These are phyloP conservation scores for Vachellia collinsii DNA, from an alignment of 306 rosid genomes.

Conservation along the genomic window DNA sequence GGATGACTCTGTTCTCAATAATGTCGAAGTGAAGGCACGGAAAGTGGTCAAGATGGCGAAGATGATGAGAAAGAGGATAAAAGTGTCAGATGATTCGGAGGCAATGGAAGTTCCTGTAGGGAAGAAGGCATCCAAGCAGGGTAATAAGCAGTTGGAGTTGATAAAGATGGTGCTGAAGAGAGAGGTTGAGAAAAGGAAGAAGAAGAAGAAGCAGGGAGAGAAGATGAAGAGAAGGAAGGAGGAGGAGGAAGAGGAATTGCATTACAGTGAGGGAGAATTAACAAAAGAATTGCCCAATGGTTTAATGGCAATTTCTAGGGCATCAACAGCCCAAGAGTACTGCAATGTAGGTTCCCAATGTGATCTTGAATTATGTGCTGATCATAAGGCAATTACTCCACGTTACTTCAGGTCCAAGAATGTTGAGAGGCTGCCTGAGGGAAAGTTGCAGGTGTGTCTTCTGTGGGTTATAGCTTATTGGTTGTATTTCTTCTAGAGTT, in stretches of 20 bases:
- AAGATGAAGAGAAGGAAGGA: constrained; percentile 30
- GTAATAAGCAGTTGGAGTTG: constrained; percentile 75
- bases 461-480: constrained; percentile 9
- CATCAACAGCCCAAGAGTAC: constrained; percentile 48
- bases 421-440: constrained; percentile 64
- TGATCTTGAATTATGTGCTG: constrained; percentile 52
- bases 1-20: constrained; percentile 42
- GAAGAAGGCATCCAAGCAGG: constrained; percentile 53
- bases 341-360: constrained; percentile 63
- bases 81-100: constrained; percentile 37
- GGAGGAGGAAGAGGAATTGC: constrained; percentile 45
- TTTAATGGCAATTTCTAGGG: constrained; percentile 80
- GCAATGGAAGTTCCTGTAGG: constrained; percentile 46
- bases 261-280: constrained; percentile 52
- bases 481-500: constrained; percentile 3
- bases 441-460: constrained; percentile 61
- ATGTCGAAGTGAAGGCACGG: constrained; percentile 60
- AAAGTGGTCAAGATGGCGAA: constrained; percentile 50
- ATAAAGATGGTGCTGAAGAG: constrained; percentile 84
- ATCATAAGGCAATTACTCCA: constrained; percentile 41
- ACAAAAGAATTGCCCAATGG: constrained; percentile 86
- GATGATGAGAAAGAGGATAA: constrained; percentile 55
- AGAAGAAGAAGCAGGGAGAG: constrained; percentile 17
- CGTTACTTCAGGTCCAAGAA: constrained; percentile 92
- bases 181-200: constrained; percentile 71